Percentiles rank a stretch among this genome's conserved stretches.
Evolutionary conservation across 176 grass and related monocot species (phyloP).

Genomic region (Phoenix roebelenii): DNA sequence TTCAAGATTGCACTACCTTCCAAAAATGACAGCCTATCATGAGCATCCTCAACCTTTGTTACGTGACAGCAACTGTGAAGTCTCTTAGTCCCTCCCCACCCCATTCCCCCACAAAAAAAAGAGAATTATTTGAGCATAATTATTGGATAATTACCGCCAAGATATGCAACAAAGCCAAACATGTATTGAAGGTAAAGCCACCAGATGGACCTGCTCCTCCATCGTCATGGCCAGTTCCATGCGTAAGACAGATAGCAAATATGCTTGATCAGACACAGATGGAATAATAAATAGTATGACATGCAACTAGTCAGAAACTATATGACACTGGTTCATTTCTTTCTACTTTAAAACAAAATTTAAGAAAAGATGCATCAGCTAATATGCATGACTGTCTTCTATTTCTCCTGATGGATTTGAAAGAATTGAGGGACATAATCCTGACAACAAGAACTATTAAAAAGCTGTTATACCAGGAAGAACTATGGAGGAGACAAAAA

Average conservation of each 20-base stretch:
- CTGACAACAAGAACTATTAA: too few species aligned
- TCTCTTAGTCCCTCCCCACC: too few species aligned
- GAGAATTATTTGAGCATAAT: neutral
- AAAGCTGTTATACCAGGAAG: too few species aligned
- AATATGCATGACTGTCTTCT: too few species aligned
- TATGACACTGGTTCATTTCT: too few species aligned
- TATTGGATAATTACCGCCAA: slow-evolving; percentile 54
- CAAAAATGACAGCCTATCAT: slow-evolving; percentile 42
- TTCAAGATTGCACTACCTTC: slow-evolving; percentile 52
- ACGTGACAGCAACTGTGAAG: slow-evolving; percentile 4
- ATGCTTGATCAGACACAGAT: neutral
- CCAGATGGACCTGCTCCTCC: slow-evolving; percentile 29
- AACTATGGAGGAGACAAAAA: too few species aligned
- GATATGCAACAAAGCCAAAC: slow-evolving; percentile 73
- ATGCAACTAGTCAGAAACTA: neutral
- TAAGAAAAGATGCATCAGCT: too few species aligned
- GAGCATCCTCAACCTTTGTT: slow-evolving; percentile 82
- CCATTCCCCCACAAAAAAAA: neutral
- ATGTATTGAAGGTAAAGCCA: slow-evolving; percentile 37
- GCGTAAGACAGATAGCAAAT: neutral
- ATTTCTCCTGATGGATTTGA: too few species aligned
- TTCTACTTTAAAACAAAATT: too few species aligned
- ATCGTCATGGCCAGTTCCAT: slow-evolving; percentile 25
- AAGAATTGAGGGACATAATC: too few species aligned
- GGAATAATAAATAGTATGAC: neutral